Evolutionary conservation across 257 asterid species (phyloP).

Genomic region (Gentiana straminea): DNA sequence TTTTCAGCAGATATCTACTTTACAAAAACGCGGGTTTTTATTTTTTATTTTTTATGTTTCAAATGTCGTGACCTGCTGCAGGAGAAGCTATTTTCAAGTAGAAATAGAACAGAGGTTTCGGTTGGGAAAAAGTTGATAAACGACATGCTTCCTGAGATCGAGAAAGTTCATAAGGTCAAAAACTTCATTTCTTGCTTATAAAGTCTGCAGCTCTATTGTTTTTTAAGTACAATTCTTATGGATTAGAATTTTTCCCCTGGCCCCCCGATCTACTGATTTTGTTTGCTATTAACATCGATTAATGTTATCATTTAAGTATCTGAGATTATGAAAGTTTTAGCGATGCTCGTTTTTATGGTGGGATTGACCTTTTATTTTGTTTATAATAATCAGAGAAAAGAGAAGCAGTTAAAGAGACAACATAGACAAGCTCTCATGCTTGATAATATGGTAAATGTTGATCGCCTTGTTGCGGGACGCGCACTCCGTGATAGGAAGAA

Average conservation of each 20-base stretch:
- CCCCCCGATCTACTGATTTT: too few relatives aligned
- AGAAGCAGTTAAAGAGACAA: constrained; percentile 75
- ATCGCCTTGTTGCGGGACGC: constrained; percentile 69
- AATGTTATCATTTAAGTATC: too few relatives aligned
- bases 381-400: constrained; percentile 56
- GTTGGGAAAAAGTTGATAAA: constrained; percentile 88
- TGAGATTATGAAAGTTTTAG: too few relatives aligned
- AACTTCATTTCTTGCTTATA: too few relatives aligned
- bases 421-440: constrained; percentile 95
- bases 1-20: too few relatives aligned
- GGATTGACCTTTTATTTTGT: constrained; percentile 13
- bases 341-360: background rate
- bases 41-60: background rate
- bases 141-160: constrained; percentile 84
- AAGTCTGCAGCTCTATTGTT: too few relatives aligned
- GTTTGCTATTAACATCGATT: too few relatives aligned
- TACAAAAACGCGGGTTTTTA: too few relatives aligned
- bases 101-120: constrained; percentile 77
- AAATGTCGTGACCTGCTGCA: constrained; percentile 19
- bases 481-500: constrained; percentile 93
- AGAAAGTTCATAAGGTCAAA: constrained; percentile 81
- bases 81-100: constrained; percentile 88
- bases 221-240: too few relatives aligned
- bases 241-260: too few relatives aligned
- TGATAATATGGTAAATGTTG: constrained; percentile 60